Evolutionary conservation across 495 filamentous ascomycete species (phyloP), one percentile per base, ranked within the genome.

Genomic region (Aspergillus campestris): DNA sequence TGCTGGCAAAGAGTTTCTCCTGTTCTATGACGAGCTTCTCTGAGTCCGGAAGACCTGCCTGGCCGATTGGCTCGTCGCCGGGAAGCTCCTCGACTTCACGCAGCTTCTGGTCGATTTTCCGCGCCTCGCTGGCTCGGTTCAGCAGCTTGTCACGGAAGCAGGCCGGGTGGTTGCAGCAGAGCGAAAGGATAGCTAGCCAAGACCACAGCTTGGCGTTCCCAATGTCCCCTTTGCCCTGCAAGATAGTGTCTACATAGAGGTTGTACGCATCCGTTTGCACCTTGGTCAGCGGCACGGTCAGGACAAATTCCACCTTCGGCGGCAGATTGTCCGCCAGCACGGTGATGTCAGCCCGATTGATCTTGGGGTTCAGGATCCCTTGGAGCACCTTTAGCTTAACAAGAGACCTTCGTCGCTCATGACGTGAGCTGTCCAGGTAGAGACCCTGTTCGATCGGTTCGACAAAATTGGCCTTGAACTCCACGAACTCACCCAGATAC

Each of bases 81-180:
- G 57, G 47, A 10, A 47, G 31, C 8, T 52, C 52, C 7, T 71
- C 57, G 0, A 44, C 5, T 12, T 64, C 63, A 3, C 57, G 53
- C 9, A 38, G 29, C 33, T 55, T 56, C 34, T 66, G 62, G 7
- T 62, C 58, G 8, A 52, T 35, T 47, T 53, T 60, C 29, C 35
- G 36, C 7, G 48, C 32, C 38, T 51, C 55, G 29, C 59, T 48
- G 33, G 59, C 45, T 37, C 52, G 48, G 29, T 48, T 46, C 7
- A 40, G 58, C 4, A 87, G 58, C 47, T 79, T 82, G 8, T 73
- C 63, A 13, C 70, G 62, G 51, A 89, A 87, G 27, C 78, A 72
- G 1, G 57, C 52, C 0, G 90, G 90, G 60, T 95, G 90, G 38
- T 84, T 86, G 52, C 86, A 86, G 33, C 91, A 79, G 7, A 87